Percentiles rank a stretch among this genome's conserved stretches.
Conservation (phyloP, 73 alveolate species). For the Tetrahymena thermophila region DNA sequence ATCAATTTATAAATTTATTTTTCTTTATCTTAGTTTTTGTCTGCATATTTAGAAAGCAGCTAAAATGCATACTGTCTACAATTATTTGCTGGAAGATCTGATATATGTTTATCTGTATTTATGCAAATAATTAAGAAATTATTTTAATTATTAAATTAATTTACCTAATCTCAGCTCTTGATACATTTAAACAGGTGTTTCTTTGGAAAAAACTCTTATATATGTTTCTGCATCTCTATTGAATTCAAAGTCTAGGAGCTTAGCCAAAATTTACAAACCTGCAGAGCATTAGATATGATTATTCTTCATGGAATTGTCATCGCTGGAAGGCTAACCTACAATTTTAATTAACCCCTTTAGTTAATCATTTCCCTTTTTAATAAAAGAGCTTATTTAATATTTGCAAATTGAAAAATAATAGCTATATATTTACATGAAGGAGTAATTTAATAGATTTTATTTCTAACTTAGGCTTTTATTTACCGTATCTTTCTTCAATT, state of each 20-base stretch:
- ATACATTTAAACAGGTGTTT: background rate
- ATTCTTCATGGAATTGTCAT: background rate
- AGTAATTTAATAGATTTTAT: background rate
- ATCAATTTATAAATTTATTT: background rate
- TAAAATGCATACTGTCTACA: background rate
- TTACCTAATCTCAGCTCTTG: background rate
- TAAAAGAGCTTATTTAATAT: too few relatives aligned
- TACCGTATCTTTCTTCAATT: background rate
- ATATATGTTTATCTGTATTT: background rate
- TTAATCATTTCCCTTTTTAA: background rate
- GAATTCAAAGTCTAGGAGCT: background rate
- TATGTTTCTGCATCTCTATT: background rate
- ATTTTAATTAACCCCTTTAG: background rate
- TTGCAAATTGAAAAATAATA: too few relatives aligned
- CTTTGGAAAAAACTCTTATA: background rate
- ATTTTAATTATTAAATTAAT: background rate
- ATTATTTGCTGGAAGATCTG: background rate
- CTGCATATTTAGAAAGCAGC: background rate
- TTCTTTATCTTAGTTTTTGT: background rate
- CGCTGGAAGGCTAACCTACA: background rate
- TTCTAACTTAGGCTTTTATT: background rate
- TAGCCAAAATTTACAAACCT: background rate
- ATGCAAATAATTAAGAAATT: background rate
- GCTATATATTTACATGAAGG: background rate
- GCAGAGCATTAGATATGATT: background rate